Evolutionary conservation across 495 filamentous ascomycete species (phyloP), one percentile per base, ranked within the genome.

Genomic region (Penicillium parvum): DNA sequence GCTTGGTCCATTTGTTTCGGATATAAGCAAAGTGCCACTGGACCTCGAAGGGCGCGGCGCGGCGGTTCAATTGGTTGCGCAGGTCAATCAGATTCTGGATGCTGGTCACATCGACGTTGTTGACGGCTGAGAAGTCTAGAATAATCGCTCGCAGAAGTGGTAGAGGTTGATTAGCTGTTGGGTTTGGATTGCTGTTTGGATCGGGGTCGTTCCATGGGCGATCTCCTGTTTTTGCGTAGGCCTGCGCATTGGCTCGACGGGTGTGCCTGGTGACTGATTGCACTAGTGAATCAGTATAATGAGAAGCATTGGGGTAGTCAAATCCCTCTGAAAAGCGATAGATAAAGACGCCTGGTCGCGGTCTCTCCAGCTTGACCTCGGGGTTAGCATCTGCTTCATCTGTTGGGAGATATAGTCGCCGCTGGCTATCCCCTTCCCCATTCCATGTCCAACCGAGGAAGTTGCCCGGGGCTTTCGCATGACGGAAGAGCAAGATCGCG

Each of bases 11-110:
- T 35, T 88, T 81, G 68, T 91, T 96, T 67, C 81, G 89, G 70
- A 97, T 84, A 63, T 81, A 82, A 7, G 88, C 86, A 49, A 97
- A 83, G 60, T 97, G 90, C 88, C 90, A 96, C 53, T 97, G 88
- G 4, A 97, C 88, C 4, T 76, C 69, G 4, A 88, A 80, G 0
- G 90, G 90, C 0, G 82, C 59, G 5, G 86, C 76, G 59, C 95
- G 91, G 6, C 81, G 78, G 64, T 96, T 91, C 10, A 97, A 80
- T 57, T 96, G 91, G 60, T 95, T 96, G 59, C 90, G 88, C 4
- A 97, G 86, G 54, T 97, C 90, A 60, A 97, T 94, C 14, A 97
- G 71, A 58, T 90, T 83, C 68, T 97, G 90, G 1, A 95, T 76
- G 1, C 87, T 91, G 0, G 90, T 95, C 49, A 94, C 79, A 53